Evolutionary conservation across 2,329 filamentous ascomycete genomes (phyloP).

Genomic region (Cladophialophora chaetospira): DNA sequence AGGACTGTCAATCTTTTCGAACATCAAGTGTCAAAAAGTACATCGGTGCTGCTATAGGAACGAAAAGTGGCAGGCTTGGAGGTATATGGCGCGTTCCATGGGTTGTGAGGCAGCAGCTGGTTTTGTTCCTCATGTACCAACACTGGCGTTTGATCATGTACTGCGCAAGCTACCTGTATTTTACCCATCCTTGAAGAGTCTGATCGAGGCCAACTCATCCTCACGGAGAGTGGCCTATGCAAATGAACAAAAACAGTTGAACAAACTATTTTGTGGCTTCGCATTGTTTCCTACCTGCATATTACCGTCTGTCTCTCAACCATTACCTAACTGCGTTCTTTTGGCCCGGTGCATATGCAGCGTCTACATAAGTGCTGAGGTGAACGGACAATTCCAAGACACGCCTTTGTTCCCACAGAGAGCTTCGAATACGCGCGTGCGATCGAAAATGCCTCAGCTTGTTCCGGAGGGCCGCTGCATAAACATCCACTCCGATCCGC

Average conservation of each 20-base stretch:
- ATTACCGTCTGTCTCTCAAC: not conserved
- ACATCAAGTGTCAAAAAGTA: slow-evolving; percentile 2
- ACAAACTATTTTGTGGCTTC: slow-evolving; percentile 7
- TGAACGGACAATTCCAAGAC: not conserved
- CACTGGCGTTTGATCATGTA: slow-evolving; percentile 1
- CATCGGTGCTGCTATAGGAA: not conserved
- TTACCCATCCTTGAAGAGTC: no score
- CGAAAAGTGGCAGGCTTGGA: not conserved
- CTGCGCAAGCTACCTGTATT: slow-evolving; percentile 4
- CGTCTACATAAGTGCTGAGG: not conserved
- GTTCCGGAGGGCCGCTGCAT: not conserved
- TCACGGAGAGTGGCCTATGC: slow-evolving; percentile 1
- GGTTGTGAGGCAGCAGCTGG: slow-evolving; percentile 10
- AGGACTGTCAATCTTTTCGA: slow-evolving; percentile 11
- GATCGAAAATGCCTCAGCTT: slow-evolving; percentile 8
- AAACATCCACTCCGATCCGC: slow-evolving; percentile 8
- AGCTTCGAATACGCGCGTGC: not conserved
- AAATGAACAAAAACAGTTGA: slow-evolving; percentile 13
- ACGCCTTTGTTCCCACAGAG: not conserved
- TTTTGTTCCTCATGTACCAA: slow-evolving; percentile 19
- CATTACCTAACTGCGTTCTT: not conserved
- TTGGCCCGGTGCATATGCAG: slow-evolving; percentile 1
- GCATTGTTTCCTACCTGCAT: not conserved
- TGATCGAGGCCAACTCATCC: slow-evolving; percentile 1
- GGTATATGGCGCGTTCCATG: not conserved